Percentiles rank a stretch among this genome's conserved stretches.
Conservation (phyloP, 2,329 filamentous ascomycete species). For the Bisporella sp. region DNA sequence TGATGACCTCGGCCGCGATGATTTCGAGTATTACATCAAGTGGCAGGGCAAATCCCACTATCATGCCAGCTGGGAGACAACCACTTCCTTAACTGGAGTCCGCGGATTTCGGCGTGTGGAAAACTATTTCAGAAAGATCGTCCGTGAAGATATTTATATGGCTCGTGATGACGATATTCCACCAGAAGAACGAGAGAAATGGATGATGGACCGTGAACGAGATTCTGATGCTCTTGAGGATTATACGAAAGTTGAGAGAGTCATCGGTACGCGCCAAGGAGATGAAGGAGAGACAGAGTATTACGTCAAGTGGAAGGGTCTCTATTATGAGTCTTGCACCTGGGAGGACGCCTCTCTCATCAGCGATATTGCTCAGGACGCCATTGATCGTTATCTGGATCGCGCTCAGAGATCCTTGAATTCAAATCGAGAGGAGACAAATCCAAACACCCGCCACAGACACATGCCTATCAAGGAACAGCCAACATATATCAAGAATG, state of each 20-base stretch:
- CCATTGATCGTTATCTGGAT: conserved; percentile 88
- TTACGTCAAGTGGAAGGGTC: conserved; percentile 92
- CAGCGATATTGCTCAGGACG: conserved; percentile 71
- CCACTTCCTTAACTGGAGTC: conserved; percentile 65
- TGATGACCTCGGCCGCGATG: conserved; percentile 53
- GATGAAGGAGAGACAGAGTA: conserved; percentile 81
- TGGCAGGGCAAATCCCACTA: conserved; percentile 95
- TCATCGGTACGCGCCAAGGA: conserved; percentile 72
- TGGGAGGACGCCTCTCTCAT: conserved; percentile 80
- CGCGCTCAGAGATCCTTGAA: conserved; percentile 73
- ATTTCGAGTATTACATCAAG: conserved; percentile 91
- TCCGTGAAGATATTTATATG: conserved; percentile 74
- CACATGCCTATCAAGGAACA: conserved; percentile 71
- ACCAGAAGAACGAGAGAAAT: conserved; percentile 85
- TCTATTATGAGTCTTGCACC: conserved; percentile 89
- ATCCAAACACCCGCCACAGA: conserved; percentile 63
- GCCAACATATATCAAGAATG: conserved; percentile 76
- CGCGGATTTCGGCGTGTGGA: conserved; percentile 85
- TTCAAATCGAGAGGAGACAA: conserved; percentile 74
- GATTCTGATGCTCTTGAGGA: conserved; percentile 84
- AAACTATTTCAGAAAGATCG: conserved; percentile 84
- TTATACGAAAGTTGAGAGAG: conserved; percentile 85
- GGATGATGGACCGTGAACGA: conserved; percentile 89
- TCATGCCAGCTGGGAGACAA: conserved; percentile 91
- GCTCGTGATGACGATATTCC: conserved; percentile 66